These are phyloP conservation scores for Torulaspora delbrueckii DNA, from an alignment of 805 yeast species.

Conservation along the genomic window DNA sequence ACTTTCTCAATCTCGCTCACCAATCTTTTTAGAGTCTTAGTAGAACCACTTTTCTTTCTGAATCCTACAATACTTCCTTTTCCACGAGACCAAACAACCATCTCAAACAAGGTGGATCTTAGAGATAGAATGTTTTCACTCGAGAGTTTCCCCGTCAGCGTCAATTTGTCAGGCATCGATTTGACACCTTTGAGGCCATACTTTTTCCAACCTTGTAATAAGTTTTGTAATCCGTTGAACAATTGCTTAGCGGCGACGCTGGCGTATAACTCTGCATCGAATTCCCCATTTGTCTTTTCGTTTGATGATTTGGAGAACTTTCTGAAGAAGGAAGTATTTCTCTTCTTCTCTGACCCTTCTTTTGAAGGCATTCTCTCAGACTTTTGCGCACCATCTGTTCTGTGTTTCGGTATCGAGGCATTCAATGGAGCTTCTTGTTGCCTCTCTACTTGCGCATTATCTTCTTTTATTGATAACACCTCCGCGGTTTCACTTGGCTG, in stretches of 20 bases:
- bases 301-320: conserved; percentile 30
- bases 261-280: conserved; percentile 27
- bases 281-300: conserved; percentile 11
- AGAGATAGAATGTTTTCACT: conserved; percentile 57
- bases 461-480: conserved; percentile 22
- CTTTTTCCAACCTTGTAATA: conserved; percentile 62
- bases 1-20: conserved; percentile 62
- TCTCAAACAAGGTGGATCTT: conserved; percentile 59
- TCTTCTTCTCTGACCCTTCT: conserved; percentile 21
- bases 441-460: conserved; percentile 1
- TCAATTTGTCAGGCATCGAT: conserved; percentile 40
- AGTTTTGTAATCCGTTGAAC: conserved; percentile 57
- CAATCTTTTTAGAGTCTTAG: conserved; percentile 54
- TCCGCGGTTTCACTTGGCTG: conserved; percentile 26
- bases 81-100: conserved; percentile 45
- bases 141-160: conserved; percentile 58
- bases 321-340: conserved; percentile 33
- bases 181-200: conserved; percentile 60
- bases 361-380: conserved; percentile 14
- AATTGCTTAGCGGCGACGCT: conserved; percentile 46
- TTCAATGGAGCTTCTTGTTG: conserved; percentile 13
- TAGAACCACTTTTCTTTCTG: conserved; percentile 60
- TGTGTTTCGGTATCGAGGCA: conserved; percentile 11
- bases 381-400: conserved; percentile 10
- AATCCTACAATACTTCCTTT: conserved; percentile 53